Base-by-base conservation (phyloP, 139 green algal species). In the Micractinium conductrix region DNA sequence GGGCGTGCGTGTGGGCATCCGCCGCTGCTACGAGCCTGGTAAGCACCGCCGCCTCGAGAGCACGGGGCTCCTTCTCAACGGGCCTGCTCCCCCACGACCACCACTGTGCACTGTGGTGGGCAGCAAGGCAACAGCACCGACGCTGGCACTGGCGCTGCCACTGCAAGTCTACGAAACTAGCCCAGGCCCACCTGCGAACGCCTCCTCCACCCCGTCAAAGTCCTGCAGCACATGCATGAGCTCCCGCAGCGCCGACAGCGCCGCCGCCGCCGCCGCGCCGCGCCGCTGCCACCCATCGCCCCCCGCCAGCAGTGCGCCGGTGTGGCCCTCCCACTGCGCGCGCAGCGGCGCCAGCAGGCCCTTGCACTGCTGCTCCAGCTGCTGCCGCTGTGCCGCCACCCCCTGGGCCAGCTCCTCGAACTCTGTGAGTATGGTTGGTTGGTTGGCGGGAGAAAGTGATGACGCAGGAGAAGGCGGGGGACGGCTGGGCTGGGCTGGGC, bases 161-260 rank as follows among this genome's bases (percentile, higher is more conserved):
- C n/a, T n/a, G n/a, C n/a, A n/a, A n/a, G n/a, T n/a, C n/a, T n/a
- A n/a, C n/a, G n/a, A n/a, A n/a, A n/a, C n/a, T n/a, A n/a, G n/a
- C n/a, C n/a, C n/a, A n/a, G n/a, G n/a, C n/a, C n/a, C 9, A 12
- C 48, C 63, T 1, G 62, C 30, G 21, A 84, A 16, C 17, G 45
- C 68, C 22, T 63, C 69, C 67, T 88, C 74, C 44, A 69, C 60
- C 0, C 38, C 50, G 4, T 79, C 67, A n/a, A 84, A 53, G 67
- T 84, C 75, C 19, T 63, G 50, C 63, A 96, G 86, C 69, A 86
- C 75, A 45, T 91, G 86, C 83, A 93, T 88, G 76, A 92, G 76
- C 86, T 92, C 88, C 86, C 90, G 26, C 63, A 89, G 33, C 81
- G 82, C 83, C 55, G 84, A 37, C 44, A 90, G 45, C 69, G 85